Evolutionary conservation across 768 basidiomycete species (phyloP).

Genomic region (Naganishia kalamii): DNA sequence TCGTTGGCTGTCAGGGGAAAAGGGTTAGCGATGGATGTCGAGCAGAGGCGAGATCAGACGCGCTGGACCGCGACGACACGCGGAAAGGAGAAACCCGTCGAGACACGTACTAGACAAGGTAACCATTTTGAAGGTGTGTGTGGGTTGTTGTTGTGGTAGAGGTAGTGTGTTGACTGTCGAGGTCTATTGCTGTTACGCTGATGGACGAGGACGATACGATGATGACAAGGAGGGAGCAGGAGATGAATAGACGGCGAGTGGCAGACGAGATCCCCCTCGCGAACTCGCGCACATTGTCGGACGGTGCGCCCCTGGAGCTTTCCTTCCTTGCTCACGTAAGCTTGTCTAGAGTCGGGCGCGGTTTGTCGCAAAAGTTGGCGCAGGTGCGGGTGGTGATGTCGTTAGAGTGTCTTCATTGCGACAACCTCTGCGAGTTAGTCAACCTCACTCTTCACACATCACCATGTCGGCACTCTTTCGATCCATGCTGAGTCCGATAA

Average conservation of each 20-base stretch:
- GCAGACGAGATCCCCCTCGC: no score
- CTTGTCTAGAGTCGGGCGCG: no score
- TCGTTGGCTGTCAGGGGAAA: conserved; percentile 55
- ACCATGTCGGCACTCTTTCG: conserved; percentile 8
- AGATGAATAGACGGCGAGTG: not conserved
- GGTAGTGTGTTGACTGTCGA: not conserved
- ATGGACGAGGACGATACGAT: not conserved
- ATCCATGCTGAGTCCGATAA: conserved; percentile 1
- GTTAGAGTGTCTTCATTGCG: no score
- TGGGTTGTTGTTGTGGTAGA: not conserved
- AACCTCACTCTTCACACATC: not conserved
- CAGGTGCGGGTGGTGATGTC: no score
- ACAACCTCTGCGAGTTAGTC: not conserved
- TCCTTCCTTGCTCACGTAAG: no score
- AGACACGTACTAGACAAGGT: conserved; percentile 16
- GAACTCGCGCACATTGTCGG: no score
- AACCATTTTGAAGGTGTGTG: conserved; percentile 15
- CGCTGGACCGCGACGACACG: not conserved
- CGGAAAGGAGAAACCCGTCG: not conserved
- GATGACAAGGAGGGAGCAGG: not conserved
- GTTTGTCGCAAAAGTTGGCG: no score
- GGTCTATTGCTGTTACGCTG: not conserved
- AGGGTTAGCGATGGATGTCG: not conserved
- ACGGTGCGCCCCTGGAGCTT: no score
- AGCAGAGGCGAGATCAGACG: not conserved